Percentiles rank a stretch among this genome's conserved stretches.
Evolutionary conservation across 2,329 filamentous ascomycete genomes (phyloP).

Genomic region (Phaeosphaeriaceae sp.): DNA sequence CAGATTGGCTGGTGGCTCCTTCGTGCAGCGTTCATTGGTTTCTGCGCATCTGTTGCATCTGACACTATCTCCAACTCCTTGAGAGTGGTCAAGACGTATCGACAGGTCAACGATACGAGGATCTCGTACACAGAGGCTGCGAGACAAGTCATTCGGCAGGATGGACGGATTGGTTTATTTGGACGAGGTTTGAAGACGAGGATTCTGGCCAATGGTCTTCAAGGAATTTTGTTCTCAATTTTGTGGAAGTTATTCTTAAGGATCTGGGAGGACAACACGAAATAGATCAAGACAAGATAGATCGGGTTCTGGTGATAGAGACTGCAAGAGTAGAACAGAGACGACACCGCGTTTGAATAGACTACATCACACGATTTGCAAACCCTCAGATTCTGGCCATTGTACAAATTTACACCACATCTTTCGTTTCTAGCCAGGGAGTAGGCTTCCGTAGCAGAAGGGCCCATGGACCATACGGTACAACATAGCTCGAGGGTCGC

Average conservation of each 20-base stretch:
- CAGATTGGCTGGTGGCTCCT: slow-evolving; percentile 34
- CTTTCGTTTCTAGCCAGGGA: too few species aligned
- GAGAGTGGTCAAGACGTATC: slow-evolving; percentile 38
- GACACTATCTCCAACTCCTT: slow-evolving; percentile 39
- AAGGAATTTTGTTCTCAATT: slow-evolving; percentile 39
- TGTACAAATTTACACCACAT: too few species aligned
- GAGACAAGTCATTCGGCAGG: slow-evolving; percentile 30
- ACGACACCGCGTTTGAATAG: too few species aligned
- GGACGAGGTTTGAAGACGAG: slow-evolving; percentile 37
- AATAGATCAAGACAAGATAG: too few species aligned
- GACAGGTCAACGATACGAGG: slow-evolving; percentile 36
- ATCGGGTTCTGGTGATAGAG: too few species aligned
- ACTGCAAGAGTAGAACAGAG: too few species aligned
- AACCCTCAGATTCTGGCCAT: too few species aligned
- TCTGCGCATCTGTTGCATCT: slow-evolving; percentile 37
- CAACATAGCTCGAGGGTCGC: too few species aligned
- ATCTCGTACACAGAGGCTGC: slow-evolving; percentile 37
- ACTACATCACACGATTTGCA: too few species aligned
- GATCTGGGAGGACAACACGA: slow-evolving; percentile 28
- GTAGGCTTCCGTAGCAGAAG: too few species aligned
- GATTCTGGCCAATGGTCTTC: slow-evolving; percentile 39
- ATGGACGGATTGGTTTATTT: slow-evolving; percentile 31
- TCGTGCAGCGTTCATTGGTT: slow-evolving; percentile 36
- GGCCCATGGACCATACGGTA: too few species aligned
- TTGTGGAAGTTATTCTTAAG: slow-evolving; percentile 39